Evolutionary conservation across 768 basidiomycete genomes (phyloP).

Genomic region (Amanita jacksonii): DNA sequence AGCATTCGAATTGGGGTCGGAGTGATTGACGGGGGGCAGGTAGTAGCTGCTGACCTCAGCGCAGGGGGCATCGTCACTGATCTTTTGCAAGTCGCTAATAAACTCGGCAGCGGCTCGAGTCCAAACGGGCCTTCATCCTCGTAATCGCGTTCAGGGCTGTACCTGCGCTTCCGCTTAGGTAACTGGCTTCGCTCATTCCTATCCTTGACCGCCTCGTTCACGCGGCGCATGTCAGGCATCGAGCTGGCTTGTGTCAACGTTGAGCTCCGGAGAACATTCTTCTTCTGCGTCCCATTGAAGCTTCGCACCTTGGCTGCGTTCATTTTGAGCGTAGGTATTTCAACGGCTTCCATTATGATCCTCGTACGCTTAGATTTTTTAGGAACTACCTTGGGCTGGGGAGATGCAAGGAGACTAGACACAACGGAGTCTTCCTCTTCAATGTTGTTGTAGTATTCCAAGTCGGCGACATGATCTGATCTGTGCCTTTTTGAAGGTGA

Average conservation of each 20-base stretch:
- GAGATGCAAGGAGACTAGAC: neutral
- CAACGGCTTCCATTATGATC: conserved; percentile 17
- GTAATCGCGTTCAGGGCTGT: neutral
- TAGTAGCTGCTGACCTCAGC: neutral
- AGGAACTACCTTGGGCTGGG: neutral
- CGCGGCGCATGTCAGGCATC: too few relatives aligned
- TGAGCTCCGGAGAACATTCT: neutral
- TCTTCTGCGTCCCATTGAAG: neutral
- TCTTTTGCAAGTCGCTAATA: neutral
- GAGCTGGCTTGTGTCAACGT: neutral
- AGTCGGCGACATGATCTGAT: conserved; percentile 6
- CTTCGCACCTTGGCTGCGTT: neutral
- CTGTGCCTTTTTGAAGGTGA: conserved; percentile 16
- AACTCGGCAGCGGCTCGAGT: neutral
- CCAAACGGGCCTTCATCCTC: neutral
- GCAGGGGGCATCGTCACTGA: too few relatives aligned
- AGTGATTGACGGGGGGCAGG: too few relatives aligned
- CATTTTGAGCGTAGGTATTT: conserved; percentile 10
- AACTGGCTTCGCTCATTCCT: neutral
- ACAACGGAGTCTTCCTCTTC: conserved; percentile 6
- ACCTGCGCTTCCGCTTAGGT: neutral
- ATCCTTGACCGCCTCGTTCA: neutral
- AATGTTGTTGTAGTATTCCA: neutral
- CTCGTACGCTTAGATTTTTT: conserved; percentile 3
- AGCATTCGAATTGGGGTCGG: too few relatives aligned